These are phyloP conservation scores for Fusarium sterilihyphosum DNA, from an alignment of 2,329 filamentous ascomycete species.

Conservation along the genomic window DNA sequence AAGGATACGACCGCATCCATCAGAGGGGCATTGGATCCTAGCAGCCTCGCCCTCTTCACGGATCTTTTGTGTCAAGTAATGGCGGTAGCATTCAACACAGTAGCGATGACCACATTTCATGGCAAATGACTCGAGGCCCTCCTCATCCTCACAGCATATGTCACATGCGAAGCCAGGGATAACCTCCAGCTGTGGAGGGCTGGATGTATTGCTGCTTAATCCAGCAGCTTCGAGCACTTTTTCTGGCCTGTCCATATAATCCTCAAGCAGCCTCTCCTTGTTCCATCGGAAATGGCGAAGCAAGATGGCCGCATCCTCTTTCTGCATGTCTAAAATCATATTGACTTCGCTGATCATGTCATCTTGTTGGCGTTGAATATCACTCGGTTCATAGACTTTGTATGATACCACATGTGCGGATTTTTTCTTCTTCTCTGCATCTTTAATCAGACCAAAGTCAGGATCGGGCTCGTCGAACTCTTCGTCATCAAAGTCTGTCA, in stretches of 20 bases:
- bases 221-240: conserved; percentile 86
- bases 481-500: conserved; percentile 65
- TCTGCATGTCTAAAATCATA: conserved; percentile 86
- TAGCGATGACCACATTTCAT: conserved; percentile 96
- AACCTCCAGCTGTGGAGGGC: conserved; percentile 73
- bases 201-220: conserved; percentile 71
- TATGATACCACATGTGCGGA: conserved; percentile 86
- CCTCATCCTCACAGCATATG: conserved; percentile 93
- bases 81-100: conserved; percentile 90
- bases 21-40: conserved; percentile 90
- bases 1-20: conserved; percentile 88
- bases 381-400: conserved; percentile 80
- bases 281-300: conserved; percentile 94
- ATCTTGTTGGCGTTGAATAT: conserved; percentile 88
- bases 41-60: conserved; percentile 94
- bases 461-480: conserved; percentile 67
- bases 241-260: conserved; percentile 91
- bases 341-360: conserved; percentile 90
- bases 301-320: conserved; percentile 90
- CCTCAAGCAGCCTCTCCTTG: conserved; percentile 92
- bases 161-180: conserved; percentile 87
- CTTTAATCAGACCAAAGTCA: conserved; percentile 65
- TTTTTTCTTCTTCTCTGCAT: conserved; percentile 75
- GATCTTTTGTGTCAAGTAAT: conserved; percentile 93
- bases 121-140: conserved; percentile 82